These are phyloP conservation scores for Eutypa lata DNA, from an alignment of 2,329 filamentous ascomycete species.

Conservation along the genomic window DNA sequence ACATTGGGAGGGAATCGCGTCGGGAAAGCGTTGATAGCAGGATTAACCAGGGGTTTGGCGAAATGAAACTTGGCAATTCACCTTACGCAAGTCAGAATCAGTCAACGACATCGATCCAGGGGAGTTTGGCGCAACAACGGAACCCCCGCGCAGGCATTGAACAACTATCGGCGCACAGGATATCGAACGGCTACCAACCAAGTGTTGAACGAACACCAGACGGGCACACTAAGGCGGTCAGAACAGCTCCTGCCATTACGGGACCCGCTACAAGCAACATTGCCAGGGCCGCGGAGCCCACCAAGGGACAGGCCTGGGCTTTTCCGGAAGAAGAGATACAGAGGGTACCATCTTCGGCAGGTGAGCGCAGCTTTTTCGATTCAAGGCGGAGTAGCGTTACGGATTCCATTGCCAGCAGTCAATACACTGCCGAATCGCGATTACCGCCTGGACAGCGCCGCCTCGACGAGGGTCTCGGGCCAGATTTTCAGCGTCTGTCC, in stretches of 20 bases:
- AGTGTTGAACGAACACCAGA: conserved; percentile 57
- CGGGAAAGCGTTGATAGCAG: conserved; percentile 79
- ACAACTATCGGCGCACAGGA: conserved; percentile 52
- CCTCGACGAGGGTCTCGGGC: conserved; percentile 57
- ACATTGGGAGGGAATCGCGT: conserved; percentile 51
- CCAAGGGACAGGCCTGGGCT: conserved; percentile 80
- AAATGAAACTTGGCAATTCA: conserved; percentile 66
- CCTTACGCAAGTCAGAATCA: conserved; percentile 76
- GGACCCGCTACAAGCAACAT: conserved; percentile 64
- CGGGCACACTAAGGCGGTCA: conserved; percentile 47
- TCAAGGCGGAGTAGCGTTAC: conserved; percentile 75
- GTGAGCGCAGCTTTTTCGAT: conserved; percentile 50
- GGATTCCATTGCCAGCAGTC: conserved; percentile 75
- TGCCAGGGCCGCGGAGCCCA: conserved; percentile 72
- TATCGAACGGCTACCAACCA: conserved; percentile 64
- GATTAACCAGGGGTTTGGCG: conserved; percentile 68
- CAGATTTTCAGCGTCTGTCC: conserved; percentile 47
- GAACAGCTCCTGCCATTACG: conserved; percentile 73
- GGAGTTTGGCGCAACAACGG: conserved; percentile 64
- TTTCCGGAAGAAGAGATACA: conserved; percentile 72
- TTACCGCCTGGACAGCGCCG: conserved; percentile 69
- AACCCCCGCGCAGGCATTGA: conserved; percentile 55
- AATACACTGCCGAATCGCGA: conserved; percentile 72
- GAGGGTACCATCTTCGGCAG: conserved; percentile 43
- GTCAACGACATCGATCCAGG: conserved; percentile 72